Evolutionary conservation across 169 alveolate species (phyloP), one percentile per base, ranked within the genome.

Genomic region (Eimeria acervulina): DNA sequence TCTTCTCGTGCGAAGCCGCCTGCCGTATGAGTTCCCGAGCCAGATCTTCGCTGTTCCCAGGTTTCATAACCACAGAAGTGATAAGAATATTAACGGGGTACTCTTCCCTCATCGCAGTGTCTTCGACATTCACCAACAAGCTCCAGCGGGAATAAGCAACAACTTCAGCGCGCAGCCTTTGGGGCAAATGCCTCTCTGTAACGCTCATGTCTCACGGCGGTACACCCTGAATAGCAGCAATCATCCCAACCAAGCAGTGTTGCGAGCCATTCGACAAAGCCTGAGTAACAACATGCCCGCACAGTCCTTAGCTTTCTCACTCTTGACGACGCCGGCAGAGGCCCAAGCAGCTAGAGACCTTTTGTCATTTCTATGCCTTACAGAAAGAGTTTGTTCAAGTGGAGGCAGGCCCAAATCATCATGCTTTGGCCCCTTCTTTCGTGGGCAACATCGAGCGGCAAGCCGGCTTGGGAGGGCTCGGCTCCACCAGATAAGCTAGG

Each of bases 391-490:
- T 26, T 83, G 44, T 52, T 83, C 91, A n/a, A 83, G 47, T 15
- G 76, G 13, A n/a, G 52, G 76, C 2, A 47, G 17, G 26, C 91
- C 91, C 91, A 74, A 83, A 15, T 23, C 68, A 51, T 81, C 90
- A 70, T n/a, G 68, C n/a, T 59, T 21, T 15, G 2, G 33, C 70
- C 70, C 70, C 8, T 26, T 6, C 33, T 59, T 23, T 10, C 6
- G 70, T 23, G 28, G 33, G n/a, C 12, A 3, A 59, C 70, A 3
- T 31, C 28, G 17, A 2, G 0, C 31, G 6, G 31, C n/a, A 59
- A 59, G 33, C 23, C 70, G 33, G 7, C 7, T 17, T 51, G 59
- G 15, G 7, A 5, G n/a, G 1, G 70, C 31, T 21, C 12, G 31
- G 70, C 1, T 21, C 13, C 12, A 26, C 23, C 12, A n/a, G 70